Evolutionary conservation across 2,329 filamentous ascomycete species (phyloP).

Genomic region (Pseudopyrenochaeta lycopersici): DNA sequence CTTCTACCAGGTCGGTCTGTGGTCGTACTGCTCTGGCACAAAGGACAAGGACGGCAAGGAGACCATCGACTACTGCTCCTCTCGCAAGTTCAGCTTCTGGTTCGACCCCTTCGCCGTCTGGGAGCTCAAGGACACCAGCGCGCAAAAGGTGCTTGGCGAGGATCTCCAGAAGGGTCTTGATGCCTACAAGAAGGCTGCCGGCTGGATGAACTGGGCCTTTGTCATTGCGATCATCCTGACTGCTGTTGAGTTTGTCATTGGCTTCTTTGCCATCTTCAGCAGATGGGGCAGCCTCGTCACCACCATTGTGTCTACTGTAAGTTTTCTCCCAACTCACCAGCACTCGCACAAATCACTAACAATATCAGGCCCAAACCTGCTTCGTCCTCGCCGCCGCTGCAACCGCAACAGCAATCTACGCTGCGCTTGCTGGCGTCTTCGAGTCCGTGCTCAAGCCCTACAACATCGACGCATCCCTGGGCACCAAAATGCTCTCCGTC

Average conservation of each 20-base stretch:
- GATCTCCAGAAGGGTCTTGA: slow-evolving; percentile 73
- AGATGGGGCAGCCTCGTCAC: slow-evolving; percentile 83
- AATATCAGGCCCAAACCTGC: slow-evolving; percentile 57
- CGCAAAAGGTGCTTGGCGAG: slow-evolving; percentile 66
- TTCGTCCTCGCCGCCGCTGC: slow-evolving; percentile 72
- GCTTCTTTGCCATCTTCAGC: slow-evolving; percentile 84
- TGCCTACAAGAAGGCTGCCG: slow-evolving; percentile 75
- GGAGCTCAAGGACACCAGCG: slow-evolving; percentile 64
- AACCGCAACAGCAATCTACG: slow-evolving; percentile 78
- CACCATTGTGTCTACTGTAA: slow-evolving; percentile 75
- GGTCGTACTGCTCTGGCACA: slow-evolving; percentile 81
- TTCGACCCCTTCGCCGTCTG: slow-evolving; percentile 74
- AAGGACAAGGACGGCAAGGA: slow-evolving; percentile 60
- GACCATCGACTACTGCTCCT: slow-evolving; percentile 69
- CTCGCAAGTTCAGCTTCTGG: slow-evolving; percentile 79
- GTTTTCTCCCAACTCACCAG: slow-evolving; percentile 52
- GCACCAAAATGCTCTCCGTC: slow-evolving; percentile 73
- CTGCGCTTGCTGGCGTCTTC: slow-evolving; percentile 73
- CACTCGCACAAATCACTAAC: slow-evolving; percentile 16
- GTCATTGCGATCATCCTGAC: slow-evolving; percentile 76
- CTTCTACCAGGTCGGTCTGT: slow-evolving; percentile 82
- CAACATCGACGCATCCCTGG: slow-evolving; percentile 72
- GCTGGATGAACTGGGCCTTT: slow-evolving; percentile 86
- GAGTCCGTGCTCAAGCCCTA: slow-evolving; percentile 74
- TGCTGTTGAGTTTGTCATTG: slow-evolving; percentile 75